Evolutionary conservation across 306 rosid genomes (phyloP).

Genomic region (Glycine latifolia): DNA sequence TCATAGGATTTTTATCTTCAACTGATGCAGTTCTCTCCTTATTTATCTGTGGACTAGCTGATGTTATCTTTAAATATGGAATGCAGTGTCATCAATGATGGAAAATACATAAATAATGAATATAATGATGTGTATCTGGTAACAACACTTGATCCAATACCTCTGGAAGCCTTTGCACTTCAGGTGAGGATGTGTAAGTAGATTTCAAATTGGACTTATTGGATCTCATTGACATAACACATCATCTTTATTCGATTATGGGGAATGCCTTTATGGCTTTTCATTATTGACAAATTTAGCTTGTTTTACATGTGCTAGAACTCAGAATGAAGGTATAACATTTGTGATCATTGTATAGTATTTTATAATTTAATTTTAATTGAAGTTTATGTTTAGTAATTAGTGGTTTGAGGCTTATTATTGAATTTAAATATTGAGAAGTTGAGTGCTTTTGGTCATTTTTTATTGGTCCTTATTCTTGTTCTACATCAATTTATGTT

Average conservation of each 20-base stretch:
- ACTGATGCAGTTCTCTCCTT: conserved; percentile 16
- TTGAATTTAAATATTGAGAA: neutral
- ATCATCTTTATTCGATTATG: conserved; percentile 29
- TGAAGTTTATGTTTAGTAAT: conserved; percentile 14
- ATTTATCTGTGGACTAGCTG: conserved; percentile 42
- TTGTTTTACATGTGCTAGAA: conserved; percentile 24
- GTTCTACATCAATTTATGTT: neutral
- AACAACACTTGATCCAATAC: conserved; percentile 86
- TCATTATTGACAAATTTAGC: conserved; percentile 15
- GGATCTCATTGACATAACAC: conserved; percentile 17
- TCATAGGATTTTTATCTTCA: conserved; percentile 13
- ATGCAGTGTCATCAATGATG: conserved; percentile 80
- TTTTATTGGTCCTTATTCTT: neutral
- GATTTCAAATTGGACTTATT: conserved; percentile 26
- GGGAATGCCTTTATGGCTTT: conserved; percentile 15
- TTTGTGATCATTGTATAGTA: conserved; percentile 10
- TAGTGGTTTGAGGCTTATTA: neutral
- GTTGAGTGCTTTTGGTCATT: conserved; percentile 12
- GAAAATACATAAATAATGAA: conserved; percentile 83
- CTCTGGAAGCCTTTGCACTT: conserved; percentile 87
- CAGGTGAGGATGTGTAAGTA: conserved; percentile 70
- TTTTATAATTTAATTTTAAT: conserved; percentile 5
- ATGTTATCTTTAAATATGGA: conserved; percentile 47
- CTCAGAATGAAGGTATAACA: neutral
- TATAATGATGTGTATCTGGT: conserved; percentile 88